phyloP scores from a whole-genome alignment of 1,139 yeast species.

The Nakaseomyces delphensis region DNA sequence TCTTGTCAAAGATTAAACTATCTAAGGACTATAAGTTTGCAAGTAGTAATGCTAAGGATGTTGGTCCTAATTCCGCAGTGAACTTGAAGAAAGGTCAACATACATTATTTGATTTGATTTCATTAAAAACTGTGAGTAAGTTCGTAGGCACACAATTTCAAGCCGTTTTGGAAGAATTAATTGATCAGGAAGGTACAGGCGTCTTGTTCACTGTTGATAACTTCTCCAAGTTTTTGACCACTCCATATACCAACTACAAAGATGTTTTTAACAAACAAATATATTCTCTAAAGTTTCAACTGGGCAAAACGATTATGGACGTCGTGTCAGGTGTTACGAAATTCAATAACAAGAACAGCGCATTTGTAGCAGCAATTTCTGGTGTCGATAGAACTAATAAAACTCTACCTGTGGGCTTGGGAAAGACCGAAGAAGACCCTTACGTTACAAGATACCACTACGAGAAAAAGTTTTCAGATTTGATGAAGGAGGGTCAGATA shows the following conservation, averaged over 20 bases:
- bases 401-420: conserved; percentile 58
- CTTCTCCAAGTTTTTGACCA: conserved; percentile 54
- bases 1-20: conserved; percentile 44
- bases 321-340: conserved; percentile 46
- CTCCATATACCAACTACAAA: conserved; percentile 52
- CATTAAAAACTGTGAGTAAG: conserved; percentile 31
- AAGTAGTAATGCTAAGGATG: conserved; percentile 24
- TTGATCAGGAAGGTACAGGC: conserved; percentile 39
- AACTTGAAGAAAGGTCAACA: conserved; percentile 35
- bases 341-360: conserved; percentile 46
- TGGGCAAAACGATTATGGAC: conserved; percentile 52
- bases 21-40: conserved; percentile 37
- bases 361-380: conserved; percentile 57
- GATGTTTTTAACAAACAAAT: conserved; percentile 50
- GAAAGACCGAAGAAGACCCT: conserved; percentile 46
- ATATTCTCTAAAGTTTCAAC: conserved; percentile 55
- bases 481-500: conserved; percentile 42
- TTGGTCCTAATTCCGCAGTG: conserved; percentile 11
- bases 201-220: conserved; percentile 69
- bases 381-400: conserved; percentile 38
- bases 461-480: conserved; percentile 47
- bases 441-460: conserved; percentile 45
- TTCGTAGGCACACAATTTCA: conserved; percentile 40
- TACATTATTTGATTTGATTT: conserved; percentile 39
- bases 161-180: conserved; percentile 48